Evolutionary conservation across 306 rosid genomes (phyloP).

Genomic region (Luffa acutangula): DNA sequence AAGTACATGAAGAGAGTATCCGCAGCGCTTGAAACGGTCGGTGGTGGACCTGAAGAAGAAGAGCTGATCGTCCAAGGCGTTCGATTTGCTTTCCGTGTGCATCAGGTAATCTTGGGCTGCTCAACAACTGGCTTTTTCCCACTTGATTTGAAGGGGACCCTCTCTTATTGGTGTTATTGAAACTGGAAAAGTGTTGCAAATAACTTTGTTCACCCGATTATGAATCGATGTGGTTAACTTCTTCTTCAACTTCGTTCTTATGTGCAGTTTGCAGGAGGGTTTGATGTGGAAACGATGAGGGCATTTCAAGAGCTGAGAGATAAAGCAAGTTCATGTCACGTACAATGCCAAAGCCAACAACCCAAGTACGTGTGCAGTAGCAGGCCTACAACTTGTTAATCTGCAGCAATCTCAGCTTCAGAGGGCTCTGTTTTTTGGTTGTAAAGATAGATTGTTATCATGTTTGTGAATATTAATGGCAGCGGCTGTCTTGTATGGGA

Average conservation of each 20-base stretch:
- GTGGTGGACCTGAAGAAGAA: slow-evolving; percentile 90
- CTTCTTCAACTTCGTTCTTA: not conserved
- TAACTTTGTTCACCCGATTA: not conserved
- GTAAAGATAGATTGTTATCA: slow-evolving; percentile 46
- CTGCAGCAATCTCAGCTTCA: slow-evolving; percentile 87
- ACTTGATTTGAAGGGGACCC: not conserved
- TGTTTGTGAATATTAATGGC: slow-evolving; percentile 24
- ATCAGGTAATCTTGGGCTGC: slow-evolving; percentile 52
- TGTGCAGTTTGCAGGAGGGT: slow-evolving; percentile 93
- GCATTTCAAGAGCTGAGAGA: slow-evolving; percentile 95
- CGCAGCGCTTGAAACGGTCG: slow-evolving; percentile 82
- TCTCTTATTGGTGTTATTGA: not conserved
- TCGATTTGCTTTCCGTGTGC: slow-evolving; percentile 91
- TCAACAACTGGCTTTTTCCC: not conserved
- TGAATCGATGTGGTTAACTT: not conserved
- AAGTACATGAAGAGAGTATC: slow-evolving; percentile 95
- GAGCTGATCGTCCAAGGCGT: slow-evolving; percentile 92
- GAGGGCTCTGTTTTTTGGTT: slow-evolving; percentile 21
- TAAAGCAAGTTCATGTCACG: slow-evolving; percentile 77
- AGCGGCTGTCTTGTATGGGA: not conserved
- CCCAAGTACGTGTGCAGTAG: slow-evolving; percentile 54
- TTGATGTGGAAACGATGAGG: slow-evolving; percentile 89
- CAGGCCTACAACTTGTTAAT: slow-evolving; percentile 58
- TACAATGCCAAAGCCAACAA: slow-evolving; percentile 74
- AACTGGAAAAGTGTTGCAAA: not conserved